Evolutionary conservation across 192 early-diverging fungal species (phyloP).

Genomic region (Coemansia nantahalensis): DNA sequence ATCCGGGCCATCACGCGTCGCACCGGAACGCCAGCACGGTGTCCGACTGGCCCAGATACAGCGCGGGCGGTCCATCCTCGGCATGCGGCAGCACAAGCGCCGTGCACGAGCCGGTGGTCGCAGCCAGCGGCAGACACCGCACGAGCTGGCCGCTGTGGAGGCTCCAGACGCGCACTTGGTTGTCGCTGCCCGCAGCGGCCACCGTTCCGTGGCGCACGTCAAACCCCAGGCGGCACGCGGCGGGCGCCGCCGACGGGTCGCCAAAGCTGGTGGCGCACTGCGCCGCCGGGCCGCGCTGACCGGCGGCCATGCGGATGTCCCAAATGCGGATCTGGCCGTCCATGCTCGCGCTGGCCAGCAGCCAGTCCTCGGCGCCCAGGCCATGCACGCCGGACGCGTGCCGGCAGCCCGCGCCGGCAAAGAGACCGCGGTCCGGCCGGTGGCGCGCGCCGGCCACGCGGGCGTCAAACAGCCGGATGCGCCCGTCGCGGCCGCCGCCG

Average conservation of each 20-base stretch:
- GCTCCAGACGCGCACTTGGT: constrained; percentile 29
- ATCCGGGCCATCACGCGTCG: too few species aligned
- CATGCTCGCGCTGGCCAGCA: constrained; percentile 33
- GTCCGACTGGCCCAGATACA: constrained; percentile 7
- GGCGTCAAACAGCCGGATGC: constrained; percentile 32
- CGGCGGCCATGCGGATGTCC: constrained; percentile 34
- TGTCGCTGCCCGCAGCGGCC: constrained; percentile 29
- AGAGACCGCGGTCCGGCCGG: constrained; percentile 12
- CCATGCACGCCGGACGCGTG: constrained; percentile 29
- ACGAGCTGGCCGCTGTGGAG: constrained; percentile 17
- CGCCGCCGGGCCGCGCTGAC: constrained; percentile 1
- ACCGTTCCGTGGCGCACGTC: constrained; percentile 13
- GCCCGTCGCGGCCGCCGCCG: constrained; percentile 41
- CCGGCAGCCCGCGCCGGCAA: constrained; percentile 9
- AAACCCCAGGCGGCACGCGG: constrained; percentile 29
- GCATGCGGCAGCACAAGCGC: constrained; percentile 21
- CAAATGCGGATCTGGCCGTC: constrained; percentile 27
- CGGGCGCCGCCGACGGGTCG: neutral
- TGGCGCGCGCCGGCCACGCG: constrained; percentile 13
- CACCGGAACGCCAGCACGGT: too few species aligned
- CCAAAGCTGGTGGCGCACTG: neutral
- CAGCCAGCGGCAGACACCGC: constrained; percentile 7
- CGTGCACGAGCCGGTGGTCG: constrained; percentile 8
- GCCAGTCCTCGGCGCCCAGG: constrained; percentile 18
- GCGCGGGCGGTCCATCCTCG: constrained; percentile 1